These are phyloP conservation scores for Phytophthora cryptogea DNA, from an alignment of 352 stramenopile species.

Conservation along the genomic window DNA sequence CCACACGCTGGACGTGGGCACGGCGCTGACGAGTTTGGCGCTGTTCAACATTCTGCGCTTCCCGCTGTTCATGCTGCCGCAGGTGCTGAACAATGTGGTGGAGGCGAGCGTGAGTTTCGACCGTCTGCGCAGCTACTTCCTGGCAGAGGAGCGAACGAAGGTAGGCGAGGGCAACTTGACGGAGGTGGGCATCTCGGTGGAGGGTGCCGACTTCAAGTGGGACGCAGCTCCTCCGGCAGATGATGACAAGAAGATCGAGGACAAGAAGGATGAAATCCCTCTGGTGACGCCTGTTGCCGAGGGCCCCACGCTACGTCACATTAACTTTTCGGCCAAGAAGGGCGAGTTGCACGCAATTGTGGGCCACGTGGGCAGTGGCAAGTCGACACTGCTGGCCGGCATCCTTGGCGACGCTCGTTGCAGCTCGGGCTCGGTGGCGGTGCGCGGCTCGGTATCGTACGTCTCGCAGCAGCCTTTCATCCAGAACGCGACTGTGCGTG, in stretches of 20 bases:
- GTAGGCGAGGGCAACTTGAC: slow-evolving; percentile 83
- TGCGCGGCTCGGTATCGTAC: slow-evolving; percentile 93
- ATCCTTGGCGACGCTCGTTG: slow-evolving; percentile 50
- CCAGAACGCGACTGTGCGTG: slow-evolving; percentile 93
- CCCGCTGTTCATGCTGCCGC: slow-evolving; percentile 85
- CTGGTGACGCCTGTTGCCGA: slow-evolving; percentile 20
- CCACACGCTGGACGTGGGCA: slow-evolving; percentile 60
- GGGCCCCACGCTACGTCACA: slow-evolving; percentile 47
- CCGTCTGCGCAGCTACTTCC: slow-evolving; percentile 68
- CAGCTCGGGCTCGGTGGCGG: slow-evolving; percentile 40
- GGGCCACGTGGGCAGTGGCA: slow-evolving; percentile 53
- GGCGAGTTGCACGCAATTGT: slow-evolving; percentile 69
- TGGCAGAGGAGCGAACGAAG: slow-evolving; percentile 71
- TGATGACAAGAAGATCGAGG: slow-evolving; percentile 36
- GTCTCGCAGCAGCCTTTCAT: slow-evolving; percentile 96
- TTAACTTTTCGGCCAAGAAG: slow-evolving; percentile 71
- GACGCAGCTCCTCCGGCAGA: slow-evolving; percentile 43
- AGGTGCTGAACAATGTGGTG: slow-evolving; percentile 33
- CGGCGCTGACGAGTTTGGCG: slow-evolving; percentile 56
- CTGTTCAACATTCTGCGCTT: slow-evolving; percentile 57
- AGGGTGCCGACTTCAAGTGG: slow-evolving; percentile 73
- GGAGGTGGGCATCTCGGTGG: slow-evolving; percentile 50
- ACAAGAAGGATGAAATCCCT: slow-evolving; percentile 43
- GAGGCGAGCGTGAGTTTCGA: slow-evolving; percentile 44
- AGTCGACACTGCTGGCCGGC: slow-evolving; percentile 58